Evolutionary conservation across 148 eudicot species (phyloP), one percentile per base, ranked within the genome.

Genomic region (Dysphania ambrosioides): DNA sequence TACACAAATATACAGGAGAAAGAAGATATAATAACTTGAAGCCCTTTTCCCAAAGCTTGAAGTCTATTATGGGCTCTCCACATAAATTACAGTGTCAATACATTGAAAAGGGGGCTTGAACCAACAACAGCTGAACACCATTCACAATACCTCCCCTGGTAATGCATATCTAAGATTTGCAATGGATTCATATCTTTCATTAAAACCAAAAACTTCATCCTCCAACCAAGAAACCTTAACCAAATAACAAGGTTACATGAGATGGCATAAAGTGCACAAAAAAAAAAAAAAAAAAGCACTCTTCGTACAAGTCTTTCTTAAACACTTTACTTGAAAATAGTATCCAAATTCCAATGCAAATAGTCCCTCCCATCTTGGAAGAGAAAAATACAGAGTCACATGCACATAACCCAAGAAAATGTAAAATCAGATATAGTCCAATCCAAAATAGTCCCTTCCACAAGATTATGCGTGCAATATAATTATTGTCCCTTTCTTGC

Each of bases 1-100:
- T 38, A 63, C 30, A 51, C 24, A 51, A 29, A 9, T 16, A 63
- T 26, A 51, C 34, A 24, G 47, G 36, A 27, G 30, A 70, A 35
- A 65, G 36, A 57, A 79, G 47, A 61, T 62, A 74, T 41, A 72
- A 47, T 72, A 68, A 68, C n/a, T n/a, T 70, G 72, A 8, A 70
- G 61, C 61, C 38, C 79, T 34, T 70, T 4, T 66, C 32, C 66
- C 67, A 23, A 30, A 23, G 6, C 11, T 35, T 2, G 53, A 55
- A 29, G 35, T 38, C 30, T 55, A 31, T 2, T 2, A 59, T 36
- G 72, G 51, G 60, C 71, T 40, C 51, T 60, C 69, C 76, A 65
- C 2, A 71, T 29, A 72, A 63, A 63, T 40, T 24, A 61, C 62
- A 4, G 30, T 24, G 60, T 70, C 72, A 49, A 34, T 51, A 72